These are phyloP conservation scores for Flaveria sonorensis DNA, from an alignment of 129 eudicot species.

Conservation along the genomic window DNA sequence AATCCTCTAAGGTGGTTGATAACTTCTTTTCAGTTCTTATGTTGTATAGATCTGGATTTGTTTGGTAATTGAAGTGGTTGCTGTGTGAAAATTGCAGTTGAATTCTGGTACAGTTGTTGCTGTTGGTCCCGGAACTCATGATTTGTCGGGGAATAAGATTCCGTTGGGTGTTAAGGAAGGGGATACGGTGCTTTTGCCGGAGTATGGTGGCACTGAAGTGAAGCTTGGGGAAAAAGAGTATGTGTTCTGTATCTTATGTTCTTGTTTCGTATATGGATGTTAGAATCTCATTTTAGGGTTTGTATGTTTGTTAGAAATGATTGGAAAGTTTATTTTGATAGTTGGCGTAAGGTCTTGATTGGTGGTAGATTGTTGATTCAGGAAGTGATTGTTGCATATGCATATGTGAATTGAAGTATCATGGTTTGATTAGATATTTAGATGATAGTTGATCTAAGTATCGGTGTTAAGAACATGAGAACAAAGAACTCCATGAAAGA, in stretches of 20 bases:
- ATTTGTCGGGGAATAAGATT: slow-evolving; percentile 57
- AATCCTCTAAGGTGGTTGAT: slow-evolving; percentile 59
- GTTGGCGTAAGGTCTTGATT: too few species aligned
- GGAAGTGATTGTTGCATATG: not conserved
- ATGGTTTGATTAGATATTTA: not conserved
- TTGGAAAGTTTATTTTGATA: too few species aligned
- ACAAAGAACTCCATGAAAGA: too few species aligned
- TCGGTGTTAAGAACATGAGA: not conserved
- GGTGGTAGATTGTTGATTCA: too few species aligned
- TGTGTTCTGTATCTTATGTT: slow-evolving; percentile 13
- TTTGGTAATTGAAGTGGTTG: slow-evolving; percentile 1
- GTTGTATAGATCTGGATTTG: slow-evolving; percentile 3
- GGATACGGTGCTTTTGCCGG: slow-evolving; percentile 89
- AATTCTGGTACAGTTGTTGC: slow-evolving; percentile 90
- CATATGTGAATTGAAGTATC: not conserved
- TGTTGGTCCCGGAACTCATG: slow-evolving; percentile 67
- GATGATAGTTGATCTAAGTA: not conserved
- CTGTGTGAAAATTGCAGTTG: slow-evolving; percentile 42
- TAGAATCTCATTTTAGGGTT: not conserved
- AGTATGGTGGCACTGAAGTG: slow-evolving; percentile 83
- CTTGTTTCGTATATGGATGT: not conserved
- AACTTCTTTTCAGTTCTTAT: not conserved
- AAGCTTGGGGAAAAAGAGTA: slow-evolving; percentile 91
- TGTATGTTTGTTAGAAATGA: not conserved
- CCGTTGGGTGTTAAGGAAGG: slow-evolving; percentile 88